Evolutionary conservation across 1,284 basidiomycete genomes (phyloP), one percentile per base, ranked within the genome.

Genomic region (Cutaneotrichosporon sp.): DNA sequence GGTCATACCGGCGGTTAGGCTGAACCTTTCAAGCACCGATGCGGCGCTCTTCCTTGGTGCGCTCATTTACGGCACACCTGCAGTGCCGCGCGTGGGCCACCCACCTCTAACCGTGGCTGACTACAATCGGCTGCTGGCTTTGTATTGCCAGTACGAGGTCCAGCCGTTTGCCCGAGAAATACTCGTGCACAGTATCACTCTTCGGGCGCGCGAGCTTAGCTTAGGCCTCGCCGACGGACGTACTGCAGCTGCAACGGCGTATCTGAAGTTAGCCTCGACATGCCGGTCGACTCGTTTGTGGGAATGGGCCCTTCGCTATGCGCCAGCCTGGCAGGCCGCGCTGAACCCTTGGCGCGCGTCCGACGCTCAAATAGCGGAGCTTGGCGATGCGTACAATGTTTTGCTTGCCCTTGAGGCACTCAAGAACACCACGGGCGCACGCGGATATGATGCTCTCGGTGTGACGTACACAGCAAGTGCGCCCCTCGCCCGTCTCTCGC

Each of bases 331-430:
- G 51, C 15, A 15, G 34, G 12, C 17, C 4, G 38, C 21, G 10
- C 36, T 22, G 18, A 18, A 22, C 4, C 50, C 50, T 9, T 45
- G 42, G 50, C 4, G 13, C 18, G 38, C 45, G 36, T 30, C 15
- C 20, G 22, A 20, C 9, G 36, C 33, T 4, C 39, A 42, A 17
- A 20, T 23, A 2, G 14, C 4, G 33, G 38, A 13, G 14, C 12
- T 46, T 2, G 45, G 51, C 4, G 33, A 36, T 14, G 34, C 41
- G 33, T 47, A 33, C 21, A 34, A 34, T 4, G 45, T 52, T 10
- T 39, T 52, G 14, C 21, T 52, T 8, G 51, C 46, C 8, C 18
- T 52, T 3, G 51, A 52, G 39, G 45, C 44, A 4, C 15, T 52
- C 22, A 52, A 52, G 23, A 36, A n/a, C 10, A n/a, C 23, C 12